These are phyloP conservation scores for Trichothecium sympodiale DNA, from an alignment of 2,329 filamentous ascomycete genomes.

Conservation along the genomic window DNA sequence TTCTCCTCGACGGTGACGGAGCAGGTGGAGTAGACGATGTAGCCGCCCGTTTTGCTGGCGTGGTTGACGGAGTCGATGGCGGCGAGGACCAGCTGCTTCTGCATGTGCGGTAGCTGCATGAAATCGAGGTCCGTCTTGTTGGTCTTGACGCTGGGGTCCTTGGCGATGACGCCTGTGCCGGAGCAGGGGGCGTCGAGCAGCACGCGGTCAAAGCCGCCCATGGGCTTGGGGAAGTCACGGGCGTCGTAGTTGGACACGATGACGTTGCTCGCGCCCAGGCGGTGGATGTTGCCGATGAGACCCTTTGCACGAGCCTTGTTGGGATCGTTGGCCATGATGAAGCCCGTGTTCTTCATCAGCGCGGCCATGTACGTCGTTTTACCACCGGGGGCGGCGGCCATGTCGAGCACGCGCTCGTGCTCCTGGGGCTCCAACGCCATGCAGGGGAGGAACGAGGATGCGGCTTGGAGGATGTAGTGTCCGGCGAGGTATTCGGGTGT, in stretches of 20 bases:
- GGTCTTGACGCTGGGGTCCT: conserved; percentile 93
- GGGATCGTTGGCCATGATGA: conserved; percentile 92
- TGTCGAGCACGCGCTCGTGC: conserved; percentile 80
- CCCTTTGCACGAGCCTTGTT: conserved; percentile 90
- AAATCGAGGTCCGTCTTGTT: conserved; percentile 97
- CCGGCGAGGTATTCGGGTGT: conserved; percentile 96
- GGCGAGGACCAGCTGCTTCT: conserved; percentile 86
- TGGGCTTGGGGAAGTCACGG: conserved; percentile 83
- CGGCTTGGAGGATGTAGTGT: conserved; percentile 95
- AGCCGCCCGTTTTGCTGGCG: conserved; percentile 82
- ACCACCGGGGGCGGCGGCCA: conserved; percentile 91
- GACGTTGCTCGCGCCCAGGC: conserved; percentile 84
- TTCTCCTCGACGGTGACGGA: conserved; percentile 85
- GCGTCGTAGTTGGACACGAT: conserved; percentile 95
- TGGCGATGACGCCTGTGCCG: conserved; percentile 93
- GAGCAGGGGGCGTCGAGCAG: conserved; percentile 92
- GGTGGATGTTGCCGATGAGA: conserved; percentile 96
- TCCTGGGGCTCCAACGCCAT: conserved; percentile 95
- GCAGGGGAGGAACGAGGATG: conserved; percentile 91
- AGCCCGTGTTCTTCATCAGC: conserved; percentile 90
- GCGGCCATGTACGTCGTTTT: conserved; percentile 96
- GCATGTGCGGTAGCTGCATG: conserved; percentile 80
- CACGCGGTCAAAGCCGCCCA: conserved; percentile 92
- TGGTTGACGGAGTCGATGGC: conserved; percentile 95
- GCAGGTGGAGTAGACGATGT: conserved; percentile 94